Conservation (phyloP, 2,329 filamentous ascomycete species). For the Geoglossum cookeanum region DNA sequence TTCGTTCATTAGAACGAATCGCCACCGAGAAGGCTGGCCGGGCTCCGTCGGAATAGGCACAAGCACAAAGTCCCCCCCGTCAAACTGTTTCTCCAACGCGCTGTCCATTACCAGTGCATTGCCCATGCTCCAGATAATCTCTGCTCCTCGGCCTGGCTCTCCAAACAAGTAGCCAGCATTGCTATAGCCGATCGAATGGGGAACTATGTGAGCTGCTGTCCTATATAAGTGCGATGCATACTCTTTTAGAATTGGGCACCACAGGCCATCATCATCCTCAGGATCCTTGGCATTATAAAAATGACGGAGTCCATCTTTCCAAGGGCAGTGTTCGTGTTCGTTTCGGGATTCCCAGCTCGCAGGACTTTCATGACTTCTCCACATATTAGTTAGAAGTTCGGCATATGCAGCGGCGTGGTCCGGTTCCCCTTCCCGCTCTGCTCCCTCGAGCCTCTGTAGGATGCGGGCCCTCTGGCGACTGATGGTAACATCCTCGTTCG, state of each 20-base stretch:
- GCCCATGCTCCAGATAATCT: conserved; percentile 7
- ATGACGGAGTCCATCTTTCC: not conserved
- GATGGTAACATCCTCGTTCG: conserved; percentile 11
- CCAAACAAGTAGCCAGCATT: conserved; percentile 8
- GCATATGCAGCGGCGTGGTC: conserved; percentile 3
- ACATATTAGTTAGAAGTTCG: not conserved
- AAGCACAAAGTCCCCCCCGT: conserved; percentile 9
- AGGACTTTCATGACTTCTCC: not conserved
- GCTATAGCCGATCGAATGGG: not conserved
- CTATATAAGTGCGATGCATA: not conserved
- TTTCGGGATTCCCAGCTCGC: not conserved
- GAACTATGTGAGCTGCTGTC: not conserved
- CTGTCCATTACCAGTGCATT: conserved; percentile 8
- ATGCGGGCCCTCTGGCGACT: conserved; percentile 10
- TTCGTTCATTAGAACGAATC: conserved; percentile 1
- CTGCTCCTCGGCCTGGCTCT: conserved; percentile 11
- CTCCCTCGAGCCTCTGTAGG: conserved; percentile 6
- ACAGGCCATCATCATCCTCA: not conserved
- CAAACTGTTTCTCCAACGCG: conserved; percentile 7
- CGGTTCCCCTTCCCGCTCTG: conserved; percentile 11
- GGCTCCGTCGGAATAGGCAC: conserved; percentile 7
- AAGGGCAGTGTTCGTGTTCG: not conserved
- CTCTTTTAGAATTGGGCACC: not conserved
- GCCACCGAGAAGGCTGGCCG: conserved; percentile 5
- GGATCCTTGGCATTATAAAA: not conserved